Conservation (phyloP, 2,329 filamentous ascomycete genomes). For the Curvularia verruculosa region DNA sequence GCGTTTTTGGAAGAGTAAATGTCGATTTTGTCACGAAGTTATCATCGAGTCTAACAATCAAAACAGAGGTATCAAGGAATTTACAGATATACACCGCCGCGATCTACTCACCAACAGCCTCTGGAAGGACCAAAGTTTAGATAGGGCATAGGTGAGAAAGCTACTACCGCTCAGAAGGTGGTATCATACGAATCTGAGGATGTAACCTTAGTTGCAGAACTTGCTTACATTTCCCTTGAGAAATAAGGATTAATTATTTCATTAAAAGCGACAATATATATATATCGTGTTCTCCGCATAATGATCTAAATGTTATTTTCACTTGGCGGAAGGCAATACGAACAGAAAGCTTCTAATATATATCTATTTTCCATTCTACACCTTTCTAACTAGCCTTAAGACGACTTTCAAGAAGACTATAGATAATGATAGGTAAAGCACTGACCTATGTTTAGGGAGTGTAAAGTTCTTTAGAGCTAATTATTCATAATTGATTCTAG, state of each 20-base stretch:
- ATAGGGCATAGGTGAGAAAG: no score
- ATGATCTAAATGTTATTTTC: constrained; percentile 56
- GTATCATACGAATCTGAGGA: constrained; percentile 27
- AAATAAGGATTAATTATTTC: constrained; percentile 26
- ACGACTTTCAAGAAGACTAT: constrained; percentile 50
- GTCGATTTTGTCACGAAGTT: constrained; percentile 7
- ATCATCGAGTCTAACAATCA: constrained; percentile 10
- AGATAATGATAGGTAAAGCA: constrained; percentile 50
- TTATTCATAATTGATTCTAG: constrained; percentile 46
- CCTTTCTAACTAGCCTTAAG: constrained; percentile 12
- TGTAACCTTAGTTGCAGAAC: constrained; percentile 18
- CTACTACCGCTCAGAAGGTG: constrained; percentile 1
- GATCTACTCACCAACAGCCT: no score
- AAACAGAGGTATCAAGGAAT: constrained; percentile 11
- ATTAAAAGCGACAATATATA: constrained; percentile 51
- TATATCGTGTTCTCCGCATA: constrained; percentile 51
- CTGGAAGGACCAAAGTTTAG: no score
- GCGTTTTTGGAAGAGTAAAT: constrained; percentile 10
- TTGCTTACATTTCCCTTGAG: constrained; percentile 17
- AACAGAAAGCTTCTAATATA: constrained; percentile 48
- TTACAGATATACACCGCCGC: no score
- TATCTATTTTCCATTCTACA: constrained; percentile 48
- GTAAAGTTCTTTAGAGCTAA: constrained; percentile 55
- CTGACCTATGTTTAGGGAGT: constrained; percentile 52
- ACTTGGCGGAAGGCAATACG: constrained; percentile 54